Conservation (phyloP, 768 basidiomycete species). For the Leccinellum albellum region DNA sequence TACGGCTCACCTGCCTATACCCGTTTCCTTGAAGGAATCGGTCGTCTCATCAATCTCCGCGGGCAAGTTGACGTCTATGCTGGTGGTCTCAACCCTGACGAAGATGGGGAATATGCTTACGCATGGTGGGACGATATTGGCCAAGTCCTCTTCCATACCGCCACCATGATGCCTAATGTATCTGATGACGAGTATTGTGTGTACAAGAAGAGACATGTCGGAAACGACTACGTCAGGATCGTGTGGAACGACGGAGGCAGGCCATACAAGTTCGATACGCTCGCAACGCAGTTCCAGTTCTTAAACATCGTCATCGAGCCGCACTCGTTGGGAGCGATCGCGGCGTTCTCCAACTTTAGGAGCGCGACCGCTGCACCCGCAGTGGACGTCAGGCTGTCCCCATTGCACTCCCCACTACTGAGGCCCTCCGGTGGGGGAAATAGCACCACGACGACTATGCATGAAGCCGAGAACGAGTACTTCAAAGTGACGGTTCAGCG, state of each 20-base stretch:
- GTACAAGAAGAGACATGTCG: slow-evolving; percentile 93
- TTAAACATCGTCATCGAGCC: slow-evolving; percentile 97
- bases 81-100: slow-evolving; percentile 85
- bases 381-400: slow-evolving; percentile 16
- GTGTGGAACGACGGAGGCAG: slow-evolving; percentile 97
- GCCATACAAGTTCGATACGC: slow-evolving; percentile 87
- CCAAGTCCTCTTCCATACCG: slow-evolving; percentile 91
- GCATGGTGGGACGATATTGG: slow-evolving; percentile 99
- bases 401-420: slow-evolving; percentile 17
- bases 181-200: slow-evolving; percentile 63
- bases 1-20: slow-evolving; percentile 95
- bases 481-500: slow-evolving; percentile 93
- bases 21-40: slow-evolving; percentile 87
- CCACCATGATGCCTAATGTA: slow-evolving; percentile 93
- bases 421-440: slow-evolving; percentile 8
- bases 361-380: background rate
- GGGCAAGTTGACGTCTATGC: slow-evolving; percentile 91
- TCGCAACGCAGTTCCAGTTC: slow-evolving; percentile 92
- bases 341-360: slow-evolving; percentile 72
- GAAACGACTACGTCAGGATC: slow-evolving; percentile 94
- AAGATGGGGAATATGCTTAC: slow-evolving; percentile 95
- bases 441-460: slow-evolving; percentile 7
- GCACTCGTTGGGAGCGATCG: slow-evolving; percentile 78
- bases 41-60: slow-evolving; percentile 80
- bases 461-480: slow-evolving; percentile 86